Conservation (phyloP, 1,139 yeast genomes). For the Pneumocystis oryctolagi region DNA sequence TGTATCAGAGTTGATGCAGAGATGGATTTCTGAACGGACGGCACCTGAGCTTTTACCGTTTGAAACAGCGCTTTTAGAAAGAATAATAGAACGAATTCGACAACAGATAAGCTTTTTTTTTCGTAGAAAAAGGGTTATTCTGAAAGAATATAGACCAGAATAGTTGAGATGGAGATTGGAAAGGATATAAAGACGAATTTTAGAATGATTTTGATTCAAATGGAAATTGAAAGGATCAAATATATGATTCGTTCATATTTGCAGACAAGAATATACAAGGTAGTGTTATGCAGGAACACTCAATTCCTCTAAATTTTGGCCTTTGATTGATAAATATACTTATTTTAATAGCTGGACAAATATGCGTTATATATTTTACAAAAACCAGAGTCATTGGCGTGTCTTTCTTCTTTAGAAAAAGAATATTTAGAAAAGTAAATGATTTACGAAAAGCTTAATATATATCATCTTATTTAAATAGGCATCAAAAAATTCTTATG, state of each 20-base stretch:
- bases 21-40: constrained; percentile 10
- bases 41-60: constrained; percentile 12
- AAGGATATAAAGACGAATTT: constrained; percentile 21
- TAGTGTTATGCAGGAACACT: constrained; percentile 6
- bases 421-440: constrained; percentile 13
- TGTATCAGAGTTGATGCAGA: background rate
- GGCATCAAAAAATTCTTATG: constrained; percentile 50
- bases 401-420: constrained; percentile 12
- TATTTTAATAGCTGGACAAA: constrained; percentile 36
- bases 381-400: constrained; percentile 3
- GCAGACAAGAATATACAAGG: constrained; percentile 55
- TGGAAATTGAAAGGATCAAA: constrained; percentile 77
- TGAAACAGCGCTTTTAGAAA: constrained; percentile 1
- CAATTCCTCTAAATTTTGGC: background rate
- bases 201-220: constrained; percentile 69
- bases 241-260: constrained; percentile 66
- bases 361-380: constrained; percentile 40
- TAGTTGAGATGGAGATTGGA: constrained; percentile 5
- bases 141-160: background rate
- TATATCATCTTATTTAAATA: constrained; percentile 3
- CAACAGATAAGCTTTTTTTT: background rate
- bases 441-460: background rate
- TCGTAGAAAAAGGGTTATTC: background rate
- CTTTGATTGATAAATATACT: constrained; percentile 5
- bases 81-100: constrained; percentile 4